Evolutionary conservation across 139 green algal species (phyloP), one percentile per base, ranked within the genome.

Genomic region (Helicosporidium sp.): DNA sequence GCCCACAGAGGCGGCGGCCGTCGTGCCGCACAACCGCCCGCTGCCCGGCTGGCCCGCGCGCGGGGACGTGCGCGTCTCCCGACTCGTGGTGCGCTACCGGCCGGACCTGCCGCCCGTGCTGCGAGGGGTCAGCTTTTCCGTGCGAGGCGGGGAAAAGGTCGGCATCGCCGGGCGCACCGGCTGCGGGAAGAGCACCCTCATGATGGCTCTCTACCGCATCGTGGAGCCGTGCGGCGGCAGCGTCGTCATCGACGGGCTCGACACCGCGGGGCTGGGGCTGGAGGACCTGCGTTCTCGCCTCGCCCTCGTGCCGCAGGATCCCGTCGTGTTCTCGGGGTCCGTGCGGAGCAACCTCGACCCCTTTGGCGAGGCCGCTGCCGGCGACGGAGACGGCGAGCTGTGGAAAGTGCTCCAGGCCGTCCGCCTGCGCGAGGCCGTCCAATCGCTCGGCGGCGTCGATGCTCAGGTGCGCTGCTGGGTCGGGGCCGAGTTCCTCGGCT

Each of bases 331-430:
- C 58, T 76, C 54, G 34, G 88, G 88, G 26, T 86, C 61, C 8
- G 56, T 97, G 27, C 68, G 88, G 28, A 65, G 19, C 50, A 97
- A 97, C 68, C 56, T 97, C 35, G 85, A 94, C 58, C 88, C 88
- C 4, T 93, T 94, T 61, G 66, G 60, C 19, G 31, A 74, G 25
- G 28, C 68, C n/a, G 53, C 24, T 10, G 82, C 91, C 58, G 58
- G 26, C 20, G 66, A 60, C 22, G 40, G 44, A 23, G 59, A 66
- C 46, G 41, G 33, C 6, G 26, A 28, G 20, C 49, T 66, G n/a
- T 77, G 69, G 69, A 40, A 27, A 7, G 65, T 57, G 26, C 46
- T 77, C n/a, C n/a, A n/a, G n/a, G n/a, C n/a, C n/a, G n/a, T n/a
- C n/a, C n/a, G n/a, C n/a, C n/a, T n/a, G n/a, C n/a, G n/a, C n/a